phyloP scores from a whole-genome alignment of 192 early-diverging fungal genomes.

The Podila horticola region DNA sequence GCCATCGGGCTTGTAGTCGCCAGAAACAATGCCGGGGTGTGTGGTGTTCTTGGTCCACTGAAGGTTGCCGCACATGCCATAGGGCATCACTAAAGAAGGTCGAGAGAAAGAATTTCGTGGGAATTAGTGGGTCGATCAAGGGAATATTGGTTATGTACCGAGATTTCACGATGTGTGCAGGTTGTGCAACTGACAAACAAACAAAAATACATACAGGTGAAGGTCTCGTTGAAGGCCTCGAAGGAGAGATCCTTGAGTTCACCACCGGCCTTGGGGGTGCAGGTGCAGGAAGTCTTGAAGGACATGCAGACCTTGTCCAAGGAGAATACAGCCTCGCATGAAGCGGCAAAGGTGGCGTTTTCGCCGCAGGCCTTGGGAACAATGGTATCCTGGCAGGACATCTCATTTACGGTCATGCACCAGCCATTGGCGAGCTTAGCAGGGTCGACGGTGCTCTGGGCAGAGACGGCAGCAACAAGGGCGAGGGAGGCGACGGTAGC shows the following conservation, averaged over 20 bases:
- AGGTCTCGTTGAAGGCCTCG: conserved; percentile 31
- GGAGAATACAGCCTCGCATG: conserved; percentile 26
- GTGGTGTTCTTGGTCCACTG: conserved; percentile 9
- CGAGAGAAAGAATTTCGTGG: background rate
- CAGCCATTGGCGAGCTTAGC: conserved; percentile 31
- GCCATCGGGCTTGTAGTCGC: conserved; percentile 30
- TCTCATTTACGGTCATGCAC: conserved; percentile 12
- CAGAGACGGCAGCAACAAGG: conserved; percentile 3
- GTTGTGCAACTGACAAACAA: too few relatives aligned
- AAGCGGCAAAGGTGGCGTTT: conserved; percentile 6
- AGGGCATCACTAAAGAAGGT: conserved; percentile 2
- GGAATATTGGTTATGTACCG: too few relatives aligned
- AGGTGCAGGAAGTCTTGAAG: conserved; percentile 17
- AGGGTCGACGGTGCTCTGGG: conserved; percentile 28
- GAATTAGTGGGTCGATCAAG: background rate
- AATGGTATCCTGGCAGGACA: background rate
- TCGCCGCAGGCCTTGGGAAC: conserved; percentile 13
- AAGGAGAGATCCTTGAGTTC: conserved; percentile 20
- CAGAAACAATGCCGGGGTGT: conserved; percentile 26
- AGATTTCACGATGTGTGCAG: too few relatives aligned
- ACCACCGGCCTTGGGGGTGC: conserved; percentile 7
- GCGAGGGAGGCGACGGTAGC: conserved; percentile 5
- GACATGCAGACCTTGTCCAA: conserved; percentile 19
- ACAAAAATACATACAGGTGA: conserved; percentile 4
- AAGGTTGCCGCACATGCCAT: conserved; percentile 29